phyloP scores from a whole-genome alignment of 1,284 basidiomycete genomes.

The Earliella scabrosa region DNA sequence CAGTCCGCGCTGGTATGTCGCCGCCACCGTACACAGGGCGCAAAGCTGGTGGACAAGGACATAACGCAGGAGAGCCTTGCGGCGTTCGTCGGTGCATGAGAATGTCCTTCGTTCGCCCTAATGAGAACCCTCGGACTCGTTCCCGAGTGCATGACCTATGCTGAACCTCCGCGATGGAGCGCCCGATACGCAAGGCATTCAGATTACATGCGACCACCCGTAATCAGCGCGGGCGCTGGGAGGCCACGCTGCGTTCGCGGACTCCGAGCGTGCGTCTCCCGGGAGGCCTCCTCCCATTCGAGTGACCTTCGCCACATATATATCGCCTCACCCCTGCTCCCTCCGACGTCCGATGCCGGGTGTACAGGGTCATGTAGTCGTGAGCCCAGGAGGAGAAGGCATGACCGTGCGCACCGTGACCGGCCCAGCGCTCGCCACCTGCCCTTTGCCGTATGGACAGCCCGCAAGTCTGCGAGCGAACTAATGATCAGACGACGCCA shows the following conservation, averaged over 20 bases:
- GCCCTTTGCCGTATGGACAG: constrained; percentile 7
- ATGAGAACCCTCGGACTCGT: constrained; percentile 8
- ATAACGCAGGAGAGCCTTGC: constrained; percentile 19
- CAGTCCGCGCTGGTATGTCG: not conserved
- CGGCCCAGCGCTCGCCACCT: constrained; percentile 8
- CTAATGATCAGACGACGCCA: constrained; percentile 17
- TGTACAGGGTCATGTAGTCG: not conserved
- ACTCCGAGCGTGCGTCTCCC: constrained; percentile 9
- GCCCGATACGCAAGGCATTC: constrained; percentile 6
- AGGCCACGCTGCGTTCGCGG: constrained; percentile 23
- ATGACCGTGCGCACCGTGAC: not conserved
- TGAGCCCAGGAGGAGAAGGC: not conserved
- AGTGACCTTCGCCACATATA: not conserved
- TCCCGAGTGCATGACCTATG: constrained; percentile 25
- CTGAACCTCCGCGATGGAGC: constrained; percentile 16
- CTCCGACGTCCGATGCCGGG: not conserved
- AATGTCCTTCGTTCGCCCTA: not conserved
- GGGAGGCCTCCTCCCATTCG: not conserved
- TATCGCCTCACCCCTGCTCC: not conserved
- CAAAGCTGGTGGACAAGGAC: constrained; percentile 58
- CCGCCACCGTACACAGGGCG: constrained; percentile 38
- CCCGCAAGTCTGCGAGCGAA: not conserved
- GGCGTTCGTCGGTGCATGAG: constrained; percentile 21
- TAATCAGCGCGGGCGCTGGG: constrained; percentile 15
- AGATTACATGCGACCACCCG: constrained; percentile 6